phyloP scores from a whole-genome alignment of 2,329 filamentous ascomycete species.

The Cercospora sp. region DNA sequence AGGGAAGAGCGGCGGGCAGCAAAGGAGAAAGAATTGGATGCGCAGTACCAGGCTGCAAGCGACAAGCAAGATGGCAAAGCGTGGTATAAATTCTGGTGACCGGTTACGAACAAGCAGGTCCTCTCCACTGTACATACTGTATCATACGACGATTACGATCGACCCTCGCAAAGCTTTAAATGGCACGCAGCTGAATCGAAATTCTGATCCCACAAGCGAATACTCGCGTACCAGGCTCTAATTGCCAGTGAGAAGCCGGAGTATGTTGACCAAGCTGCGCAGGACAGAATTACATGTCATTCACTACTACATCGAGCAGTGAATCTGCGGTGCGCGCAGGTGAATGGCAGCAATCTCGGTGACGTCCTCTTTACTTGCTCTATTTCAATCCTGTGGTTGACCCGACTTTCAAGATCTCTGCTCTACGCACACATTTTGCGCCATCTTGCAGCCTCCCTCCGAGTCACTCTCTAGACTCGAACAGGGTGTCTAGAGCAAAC shows the following conservation, averaged over 20 bases:
- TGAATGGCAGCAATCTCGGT: not conserved
- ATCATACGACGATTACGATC: not conserved
- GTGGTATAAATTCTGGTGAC: constrained; percentile 42
- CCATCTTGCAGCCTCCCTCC: not conserved
- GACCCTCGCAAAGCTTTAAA: not conserved
- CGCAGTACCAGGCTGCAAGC: constrained; percentile 35
- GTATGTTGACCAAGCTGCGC: not conserved
- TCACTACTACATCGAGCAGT: not conserved
- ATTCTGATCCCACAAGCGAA: not conserved
- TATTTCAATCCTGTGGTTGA: not conserved
- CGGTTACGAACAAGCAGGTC: not conserved
- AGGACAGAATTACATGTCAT: not conserved
- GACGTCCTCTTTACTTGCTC: not conserved
- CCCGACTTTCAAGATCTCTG: not conserved
- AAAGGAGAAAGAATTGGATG: constrained; percentile 48
- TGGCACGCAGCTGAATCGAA: not conserved
- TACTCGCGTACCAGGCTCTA: not conserved
- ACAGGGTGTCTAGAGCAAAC: not conserved
- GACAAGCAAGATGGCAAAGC: constrained; percentile 32
- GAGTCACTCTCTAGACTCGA: not conserved
- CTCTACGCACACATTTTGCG: not conserved
- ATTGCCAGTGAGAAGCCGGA: not conserved
- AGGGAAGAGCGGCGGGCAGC: constrained; percentile 45
- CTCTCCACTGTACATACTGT: not conserved
- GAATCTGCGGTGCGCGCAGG: not conserved